Evolutionary conservation across 371 early-diverging fungal species (phyloP).

Genomic region (Entomophthora muscae): DNA sequence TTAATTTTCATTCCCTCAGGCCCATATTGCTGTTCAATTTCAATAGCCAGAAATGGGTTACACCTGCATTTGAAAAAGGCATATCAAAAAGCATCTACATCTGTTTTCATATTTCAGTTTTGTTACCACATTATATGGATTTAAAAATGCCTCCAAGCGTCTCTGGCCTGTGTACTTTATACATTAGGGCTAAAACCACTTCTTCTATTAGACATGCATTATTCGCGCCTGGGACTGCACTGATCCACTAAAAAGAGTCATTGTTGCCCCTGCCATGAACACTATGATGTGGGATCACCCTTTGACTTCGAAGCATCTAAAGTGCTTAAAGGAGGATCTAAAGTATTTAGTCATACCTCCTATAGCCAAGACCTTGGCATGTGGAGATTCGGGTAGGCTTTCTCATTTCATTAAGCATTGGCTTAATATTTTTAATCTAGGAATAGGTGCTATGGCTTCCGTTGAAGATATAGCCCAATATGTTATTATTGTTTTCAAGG

Average conservation of each 20-base stretch:
- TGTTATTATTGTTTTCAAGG: no score
- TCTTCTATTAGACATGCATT: constrained; percentile 55
- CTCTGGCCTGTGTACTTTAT: background rate
- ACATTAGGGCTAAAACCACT: background rate
- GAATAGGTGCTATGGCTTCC: constrained; percentile 37
- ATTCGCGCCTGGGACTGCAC: constrained; percentile 75
- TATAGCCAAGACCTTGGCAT: constrained; percentile 71
- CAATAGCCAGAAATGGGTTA: no score
- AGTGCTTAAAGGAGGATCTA: constrained; percentile 24
- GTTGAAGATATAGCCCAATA: constrained; percentile 23
- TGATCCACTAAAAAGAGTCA: constrained; percentile 24
- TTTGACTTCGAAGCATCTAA: constrained; percentile 56
- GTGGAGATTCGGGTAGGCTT: constrained; percentile 70
- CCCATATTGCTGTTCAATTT: no score
- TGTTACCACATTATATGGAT: background rate
- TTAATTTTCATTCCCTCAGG: no score
- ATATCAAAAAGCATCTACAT: no score
- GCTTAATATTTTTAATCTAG: constrained; percentile 11
- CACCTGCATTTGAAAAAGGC: no score
- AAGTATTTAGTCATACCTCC: constrained; percentile 51
- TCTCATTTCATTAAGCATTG: background rate
- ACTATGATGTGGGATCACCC: constrained; percentile 94
- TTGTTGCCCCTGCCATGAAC: constrained; percentile 93
- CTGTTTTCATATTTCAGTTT: no score
- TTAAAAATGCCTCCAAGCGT: no score